Conservation (phyloP, 805 yeast genomes). For the Nadsonia fulvescens region DNA sequence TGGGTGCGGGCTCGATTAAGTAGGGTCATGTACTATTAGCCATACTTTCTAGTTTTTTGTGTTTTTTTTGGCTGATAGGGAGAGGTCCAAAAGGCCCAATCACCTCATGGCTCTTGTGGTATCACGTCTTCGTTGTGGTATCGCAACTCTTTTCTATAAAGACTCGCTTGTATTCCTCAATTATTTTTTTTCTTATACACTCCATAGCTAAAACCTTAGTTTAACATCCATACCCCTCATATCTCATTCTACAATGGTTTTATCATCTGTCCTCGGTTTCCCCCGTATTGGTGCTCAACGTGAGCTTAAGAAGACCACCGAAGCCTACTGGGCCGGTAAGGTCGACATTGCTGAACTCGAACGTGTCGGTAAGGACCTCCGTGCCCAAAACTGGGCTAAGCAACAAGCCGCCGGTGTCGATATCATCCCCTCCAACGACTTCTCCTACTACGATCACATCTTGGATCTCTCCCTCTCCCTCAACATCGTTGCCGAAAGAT, state of each 20-base stretch:
- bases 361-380: conserved; percentile 85
- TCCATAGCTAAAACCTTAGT: too few relatives aligned
- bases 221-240: too few relatives aligned
- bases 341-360: conserved; percentile 70
- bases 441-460: conserved; percentile 95
- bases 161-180: too few relatives aligned
- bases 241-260: conserved; percentile 49
- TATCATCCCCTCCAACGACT: conserved; percentile 91
- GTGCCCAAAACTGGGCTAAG: conserved; percentile 94
- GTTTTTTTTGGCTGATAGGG: too few relatives aligned
- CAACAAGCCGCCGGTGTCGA: conserved; percentile 96
- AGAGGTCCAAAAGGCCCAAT: too few relatives aligned
- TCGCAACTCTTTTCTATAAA: too few relatives aligned
- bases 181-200: too few relatives aligned
- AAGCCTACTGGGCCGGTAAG: conserved; percentile 97
- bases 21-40: too few relatives aligned
- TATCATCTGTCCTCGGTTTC: conserved; percentile 96
- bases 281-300: conserved; percentile 99
- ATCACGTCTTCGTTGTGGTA: too few relatives aligned
- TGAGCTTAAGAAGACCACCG: conserved; percentile 97
- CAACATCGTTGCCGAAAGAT: conserved; percentile 94
- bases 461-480: conserved; percentile 80
- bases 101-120: too few relatives aligned
- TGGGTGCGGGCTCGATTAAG: too few relatives aligned
- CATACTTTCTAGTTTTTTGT: too few relatives aligned